Evolutionary conservation across 2,329 filamentous ascomycete genomes (phyloP).

Genomic region (Phoma sp.): DNA sequence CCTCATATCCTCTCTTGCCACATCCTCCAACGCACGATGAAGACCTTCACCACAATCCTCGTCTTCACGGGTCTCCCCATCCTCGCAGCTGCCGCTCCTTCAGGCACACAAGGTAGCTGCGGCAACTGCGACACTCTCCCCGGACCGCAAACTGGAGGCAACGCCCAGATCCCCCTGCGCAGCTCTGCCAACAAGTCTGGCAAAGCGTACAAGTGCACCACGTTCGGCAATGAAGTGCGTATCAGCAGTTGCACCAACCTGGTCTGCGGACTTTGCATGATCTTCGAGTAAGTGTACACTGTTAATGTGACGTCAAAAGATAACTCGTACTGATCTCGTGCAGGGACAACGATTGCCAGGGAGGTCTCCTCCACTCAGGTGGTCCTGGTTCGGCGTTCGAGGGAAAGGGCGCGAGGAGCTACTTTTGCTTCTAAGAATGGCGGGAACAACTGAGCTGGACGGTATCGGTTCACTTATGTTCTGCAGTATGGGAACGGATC

Average conservation of each 20-base stretch:
- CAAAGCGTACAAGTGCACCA: constrained; percentile 9
- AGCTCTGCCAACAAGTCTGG: not conserved
- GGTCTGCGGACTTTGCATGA: constrained; percentile 4
- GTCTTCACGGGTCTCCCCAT: not conserved
- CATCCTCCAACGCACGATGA: not conserved
- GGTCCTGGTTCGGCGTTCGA: not conserved
- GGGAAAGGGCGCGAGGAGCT: constrained; percentile 4
- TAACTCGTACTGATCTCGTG: not conserved
- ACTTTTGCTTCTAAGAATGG: constrained; percentile 2
- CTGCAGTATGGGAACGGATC: not conserved
- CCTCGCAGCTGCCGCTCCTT: not conserved
- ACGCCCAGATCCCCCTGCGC: constrained; percentile 7
- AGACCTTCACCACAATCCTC: not conserved
- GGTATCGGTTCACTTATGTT: not conserved
- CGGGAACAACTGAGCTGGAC: not conserved
- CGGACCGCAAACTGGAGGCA: not conserved
- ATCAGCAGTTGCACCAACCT: constrained; percentile 5
- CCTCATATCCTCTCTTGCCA: too few species aligned
- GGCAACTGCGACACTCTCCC: constrained; percentile 9
- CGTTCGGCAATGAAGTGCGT: constrained; percentile 3
- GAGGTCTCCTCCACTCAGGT: not conserved
- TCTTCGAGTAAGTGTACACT: constrained; percentile 4
- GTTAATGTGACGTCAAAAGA: not conserved
- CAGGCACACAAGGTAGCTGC: not conserved
- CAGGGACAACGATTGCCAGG: constrained; percentile 5